A percentile compares a stretch with the other conserved stretches of the same genome.
Conservation (phyloP, 768 basidiomycete species). For the Phaeolepiota aurea region DNA sequence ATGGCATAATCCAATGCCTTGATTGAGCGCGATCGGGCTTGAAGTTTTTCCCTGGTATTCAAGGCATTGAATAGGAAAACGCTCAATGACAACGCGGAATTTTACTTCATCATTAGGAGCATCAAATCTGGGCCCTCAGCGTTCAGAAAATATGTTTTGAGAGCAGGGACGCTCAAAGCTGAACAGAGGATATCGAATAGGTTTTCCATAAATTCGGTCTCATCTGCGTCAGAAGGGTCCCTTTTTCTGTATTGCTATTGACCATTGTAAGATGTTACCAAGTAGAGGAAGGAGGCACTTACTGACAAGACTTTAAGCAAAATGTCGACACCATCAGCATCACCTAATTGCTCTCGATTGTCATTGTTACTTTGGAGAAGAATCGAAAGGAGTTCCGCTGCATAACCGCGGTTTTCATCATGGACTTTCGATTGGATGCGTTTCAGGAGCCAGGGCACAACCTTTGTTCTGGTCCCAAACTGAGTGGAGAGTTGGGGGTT, state of each 20-base stretch:
- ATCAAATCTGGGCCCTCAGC: slow-evolving; percentile 95
- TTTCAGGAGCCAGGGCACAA: slow-evolving; percentile 73
- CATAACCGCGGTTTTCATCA: slow-evolving; percentile 89
- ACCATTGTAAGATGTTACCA: slow-evolving; percentile 8
- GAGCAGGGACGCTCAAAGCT: slow-evolving; percentile 64
- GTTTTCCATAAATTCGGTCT: slow-evolving; percentile 98
- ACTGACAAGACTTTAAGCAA: slow-evolving; percentile 77
- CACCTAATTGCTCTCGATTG: slow-evolving; percentile 63
- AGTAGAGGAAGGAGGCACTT: slow-evolving; percentile 17
- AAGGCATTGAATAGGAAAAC: slow-evolving; percentile 1
- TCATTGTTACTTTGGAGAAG: slow-evolving; percentile 66
- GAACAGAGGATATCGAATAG: slow-evolving; percentile 88
- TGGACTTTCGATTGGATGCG: slow-evolving; percentile 66
- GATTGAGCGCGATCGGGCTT: slow-evolving; percentile 76
- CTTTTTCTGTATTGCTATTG: slow-evolving; percentile 76
- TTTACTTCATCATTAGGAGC: slow-evolving; percentile 96
- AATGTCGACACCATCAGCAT: slow-evolving; percentile 71
- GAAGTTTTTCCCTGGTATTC: slow-evolving; percentile 67
- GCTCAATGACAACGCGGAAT: neutral
- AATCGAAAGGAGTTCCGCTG: slow-evolving; percentile 90
- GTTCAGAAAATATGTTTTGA: slow-evolving; percentile 77
- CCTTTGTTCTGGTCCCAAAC: slow-evolving; percentile 65
- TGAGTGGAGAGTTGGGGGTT: slow-evolving; percentile 65
- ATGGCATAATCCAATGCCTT: slow-evolving; percentile 90
- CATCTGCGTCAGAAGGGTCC: slow-evolving; percentile 82